Conservation (phyloP, 176 grass and related monocot species). For the Musa acuminata region DNA sequence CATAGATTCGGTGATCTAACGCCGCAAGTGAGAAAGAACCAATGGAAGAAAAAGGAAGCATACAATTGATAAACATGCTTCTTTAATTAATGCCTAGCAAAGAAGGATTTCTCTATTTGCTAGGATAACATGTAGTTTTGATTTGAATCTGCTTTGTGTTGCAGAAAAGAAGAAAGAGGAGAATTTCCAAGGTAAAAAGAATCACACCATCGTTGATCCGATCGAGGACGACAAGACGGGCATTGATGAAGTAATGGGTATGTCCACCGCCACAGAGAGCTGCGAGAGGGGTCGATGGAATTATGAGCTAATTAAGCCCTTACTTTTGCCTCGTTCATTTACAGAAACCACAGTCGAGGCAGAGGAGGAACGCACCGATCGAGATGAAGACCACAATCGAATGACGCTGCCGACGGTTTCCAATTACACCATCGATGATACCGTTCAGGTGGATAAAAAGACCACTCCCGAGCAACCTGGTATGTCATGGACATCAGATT, state of each 20-base stretch:
- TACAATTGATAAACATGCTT: no score
- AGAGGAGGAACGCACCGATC: neutral
- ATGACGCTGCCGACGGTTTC: constrained; percentile 68
- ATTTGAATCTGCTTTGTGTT: neutral
- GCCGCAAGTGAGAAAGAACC: no score
- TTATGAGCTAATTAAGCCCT: no score
- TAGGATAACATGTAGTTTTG: no score
- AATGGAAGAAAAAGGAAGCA: no score
- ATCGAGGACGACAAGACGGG: neutral
- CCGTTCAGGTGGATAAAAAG: constrained; percentile 20
- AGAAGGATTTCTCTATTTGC: no score
- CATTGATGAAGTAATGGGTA: neutral
- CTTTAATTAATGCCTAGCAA: no score
- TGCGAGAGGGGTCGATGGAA: no score
- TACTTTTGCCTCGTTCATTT: neutral
- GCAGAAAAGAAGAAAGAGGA: neutral
- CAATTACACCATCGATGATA: constrained; percentile 66
- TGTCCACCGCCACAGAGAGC: no score
- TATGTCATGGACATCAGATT: neutral
- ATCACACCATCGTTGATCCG: neutral
- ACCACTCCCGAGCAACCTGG: neutral
- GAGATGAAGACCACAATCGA: neutral
- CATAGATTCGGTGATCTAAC: no score
- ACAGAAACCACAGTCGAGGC: neutral
- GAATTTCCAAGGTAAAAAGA: neutral